These are phyloP conservation scores for Trichoderma polysporum DNA, from an alignment of 2,329 filamentous ascomycete genomes.

Conservation along the genomic window DNA sequence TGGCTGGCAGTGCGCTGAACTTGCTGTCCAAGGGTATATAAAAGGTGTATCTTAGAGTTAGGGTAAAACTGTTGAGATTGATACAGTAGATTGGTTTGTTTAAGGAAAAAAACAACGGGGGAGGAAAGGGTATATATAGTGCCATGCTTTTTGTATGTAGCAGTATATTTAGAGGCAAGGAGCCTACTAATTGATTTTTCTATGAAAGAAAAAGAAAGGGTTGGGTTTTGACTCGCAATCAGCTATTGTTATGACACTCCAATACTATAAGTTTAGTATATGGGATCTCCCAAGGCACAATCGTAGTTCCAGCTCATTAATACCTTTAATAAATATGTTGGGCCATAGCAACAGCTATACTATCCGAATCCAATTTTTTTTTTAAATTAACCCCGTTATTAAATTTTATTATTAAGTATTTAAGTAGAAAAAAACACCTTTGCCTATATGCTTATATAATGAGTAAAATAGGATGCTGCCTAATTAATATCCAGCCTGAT, in stretches of 20 bases:
- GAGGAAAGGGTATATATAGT: not conserved
- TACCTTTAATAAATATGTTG: no score
- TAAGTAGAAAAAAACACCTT: no score
- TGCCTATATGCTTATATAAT: no score
- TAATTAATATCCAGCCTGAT: no score
- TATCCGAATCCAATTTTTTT: no score
- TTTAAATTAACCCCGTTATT: no score
- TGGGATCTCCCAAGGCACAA: no score
- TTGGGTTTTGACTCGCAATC: not conserved
- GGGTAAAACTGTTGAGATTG: not conserved
- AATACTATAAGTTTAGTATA: no score
- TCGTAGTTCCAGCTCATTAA: no score
- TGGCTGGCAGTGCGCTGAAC: slow-evolving; percentile 93
- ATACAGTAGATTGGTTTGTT: not conserved
- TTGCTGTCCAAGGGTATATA: slow-evolving; percentile 65
- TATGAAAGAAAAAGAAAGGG: not conserved
- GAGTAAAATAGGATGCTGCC: no score
- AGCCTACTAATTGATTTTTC: not conserved
- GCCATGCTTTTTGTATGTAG: not conserved
- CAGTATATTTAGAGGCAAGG: not conserved
- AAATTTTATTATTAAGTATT: no score
- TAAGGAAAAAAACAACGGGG: not conserved
- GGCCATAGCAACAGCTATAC: no score
- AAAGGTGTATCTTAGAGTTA: not conserved
- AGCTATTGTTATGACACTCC: not conserved